These are phyloP conservation scores for Phylloporus arenicola DNA, from an alignment of 768 basidiomycete species.

Conservation along the genomic window DNA sequence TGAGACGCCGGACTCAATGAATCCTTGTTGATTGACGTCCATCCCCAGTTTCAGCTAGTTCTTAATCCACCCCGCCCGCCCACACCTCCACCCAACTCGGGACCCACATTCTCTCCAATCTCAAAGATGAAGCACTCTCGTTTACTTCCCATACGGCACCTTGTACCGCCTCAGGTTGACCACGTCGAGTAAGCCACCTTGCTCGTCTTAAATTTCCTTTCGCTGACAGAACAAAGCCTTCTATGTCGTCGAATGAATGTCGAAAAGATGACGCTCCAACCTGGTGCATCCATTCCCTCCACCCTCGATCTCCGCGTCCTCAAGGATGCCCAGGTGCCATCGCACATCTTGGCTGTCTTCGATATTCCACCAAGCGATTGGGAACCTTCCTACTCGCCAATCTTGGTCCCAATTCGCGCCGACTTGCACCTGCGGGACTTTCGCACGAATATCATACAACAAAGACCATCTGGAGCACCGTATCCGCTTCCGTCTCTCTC, in stretches of 20 bases:
- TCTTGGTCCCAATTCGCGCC: constrained; percentile 51
- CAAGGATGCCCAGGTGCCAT: constrained; percentile 45
- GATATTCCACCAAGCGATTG: constrained; percentile 27
- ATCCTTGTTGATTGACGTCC: constrained; percentile 14
- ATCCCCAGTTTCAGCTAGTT: constrained; percentile 1
- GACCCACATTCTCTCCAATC: constrained; percentile 13
- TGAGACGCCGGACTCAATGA: constrained; percentile 6
- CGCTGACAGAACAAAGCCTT: constrained; percentile 18
- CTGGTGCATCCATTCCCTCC: constrained; percentile 32
- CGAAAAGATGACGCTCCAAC: constrained; percentile 17
- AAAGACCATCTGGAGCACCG: constrained; percentile 30
- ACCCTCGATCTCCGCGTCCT: constrained; percentile 46
- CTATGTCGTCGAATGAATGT: constrained; percentile 34
- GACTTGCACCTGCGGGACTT: constrained; percentile 40
- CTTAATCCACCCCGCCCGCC: constrained; percentile 6
- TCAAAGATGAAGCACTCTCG: constrained; percentile 17
- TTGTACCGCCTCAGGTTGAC: constrained; percentile 16
- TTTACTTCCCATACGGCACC: constrained; percentile 22
- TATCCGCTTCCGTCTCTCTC: constrained; percentile 28
- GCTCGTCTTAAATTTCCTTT: not conserved
- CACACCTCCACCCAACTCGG: constrained; percentile 7
- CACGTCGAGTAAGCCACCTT: constrained; percentile 25
- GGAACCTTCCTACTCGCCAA: constrained; percentile 31
- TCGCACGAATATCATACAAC: constrained; percentile 32
- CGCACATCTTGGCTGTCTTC: constrained; percentile 51